phyloP scores from a whole-genome alignment of 2,329 filamentous ascomycete species.

The Penicillium paneum region DNA sequence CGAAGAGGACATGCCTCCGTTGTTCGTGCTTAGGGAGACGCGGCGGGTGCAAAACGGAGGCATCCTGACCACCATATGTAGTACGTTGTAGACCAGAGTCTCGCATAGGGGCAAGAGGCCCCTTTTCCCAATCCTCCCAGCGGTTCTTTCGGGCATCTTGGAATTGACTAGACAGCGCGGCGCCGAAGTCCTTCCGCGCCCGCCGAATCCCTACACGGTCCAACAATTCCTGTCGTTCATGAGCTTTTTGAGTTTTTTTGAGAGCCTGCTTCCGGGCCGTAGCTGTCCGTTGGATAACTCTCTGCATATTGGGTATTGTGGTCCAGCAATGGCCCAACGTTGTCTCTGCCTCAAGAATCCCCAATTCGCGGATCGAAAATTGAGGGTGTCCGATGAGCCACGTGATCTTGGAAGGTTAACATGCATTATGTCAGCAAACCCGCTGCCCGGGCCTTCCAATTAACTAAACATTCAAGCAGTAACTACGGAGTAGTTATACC shows the following conservation, averaged over 20 bases:
- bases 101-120: conserved; percentile 71
- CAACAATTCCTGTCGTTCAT: conserved; percentile 41
- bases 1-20: conserved; percentile 58
- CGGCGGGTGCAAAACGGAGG: conserved; percentile 36
- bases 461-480: background rate
- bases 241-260: conserved; percentile 45
- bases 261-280: conserved; percentile 64
- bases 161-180: conserved; percentile 37
- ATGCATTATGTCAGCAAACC: background rate
- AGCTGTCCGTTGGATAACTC: conserved; percentile 63
- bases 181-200: conserved; percentile 32
- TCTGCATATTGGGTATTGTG: conserved; percentile 59
- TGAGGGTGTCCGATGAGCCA: conserved; percentile 21
- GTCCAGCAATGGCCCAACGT: conserved; percentile 32
- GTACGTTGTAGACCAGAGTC: conserved; percentile 61
- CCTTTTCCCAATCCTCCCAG: conserved; percentile 74
- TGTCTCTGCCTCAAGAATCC: conserved; percentile 17
- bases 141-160: conserved; percentile 55
- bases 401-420: conserved; percentile 11
- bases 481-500: too few species aligned
- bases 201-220: conserved; percentile 32
- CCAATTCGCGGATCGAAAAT: conserved; percentile 25
- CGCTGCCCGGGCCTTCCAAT: too few species aligned
- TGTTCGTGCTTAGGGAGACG: conserved; percentile 40
- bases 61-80: conserved; percentile 57